Base-by-base conservation (phyloP, 2,329 filamentous ascomycete species). In the Aspergillus sp. region DNA sequence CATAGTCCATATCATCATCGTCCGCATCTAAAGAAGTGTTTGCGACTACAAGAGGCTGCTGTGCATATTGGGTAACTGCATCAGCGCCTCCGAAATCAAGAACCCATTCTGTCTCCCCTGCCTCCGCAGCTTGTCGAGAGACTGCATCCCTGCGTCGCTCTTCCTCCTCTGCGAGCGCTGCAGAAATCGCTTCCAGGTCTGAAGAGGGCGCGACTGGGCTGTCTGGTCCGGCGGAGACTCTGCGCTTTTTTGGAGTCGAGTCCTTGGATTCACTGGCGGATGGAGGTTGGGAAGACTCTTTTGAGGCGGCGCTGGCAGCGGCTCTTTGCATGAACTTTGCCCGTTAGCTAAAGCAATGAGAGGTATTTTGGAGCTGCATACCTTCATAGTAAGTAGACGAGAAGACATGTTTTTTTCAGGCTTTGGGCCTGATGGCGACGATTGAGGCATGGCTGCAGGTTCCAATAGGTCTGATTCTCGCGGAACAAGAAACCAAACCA, bases 331-430 rank as follows among this genome's bases (percentile, higher is more conserved):
- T 97, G 73, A 97, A 97, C 80, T 86, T 66, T 35, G 51, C 2
- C 8, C 21, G 31, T 60, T 54, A 60, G 58, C 24, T 37, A 23
- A 37, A 12, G 31, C 4, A 21, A 24, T 31, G 14, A n/a, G 35
- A 21, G 41, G 3, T 35, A 56, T 6, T 6, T 33, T 39, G 7
- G 33, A 35, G 17, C 9, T 53, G 37, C 49, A 55, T 70, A 82
- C 84, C 76, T 96, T 96, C 92, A 96, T 97, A 39, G 90, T 93
- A 70, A 96, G 82, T 48, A 97, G 87, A 65, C 92, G 87, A 58
- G 89, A 93, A 62, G 93, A 96, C 86, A 96, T 92, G 46, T 82
- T 82, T 75, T 89, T 89, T 33, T 84, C 84, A 47, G 85, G 80
- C 59, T 72, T 86, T 70, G 80, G 77, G 60, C 82, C 76, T 65